phyloP scores from a whole-genome alignment of 2,329 filamentous ascomycete genomes.

The Podosphaera fusca region DNA sequence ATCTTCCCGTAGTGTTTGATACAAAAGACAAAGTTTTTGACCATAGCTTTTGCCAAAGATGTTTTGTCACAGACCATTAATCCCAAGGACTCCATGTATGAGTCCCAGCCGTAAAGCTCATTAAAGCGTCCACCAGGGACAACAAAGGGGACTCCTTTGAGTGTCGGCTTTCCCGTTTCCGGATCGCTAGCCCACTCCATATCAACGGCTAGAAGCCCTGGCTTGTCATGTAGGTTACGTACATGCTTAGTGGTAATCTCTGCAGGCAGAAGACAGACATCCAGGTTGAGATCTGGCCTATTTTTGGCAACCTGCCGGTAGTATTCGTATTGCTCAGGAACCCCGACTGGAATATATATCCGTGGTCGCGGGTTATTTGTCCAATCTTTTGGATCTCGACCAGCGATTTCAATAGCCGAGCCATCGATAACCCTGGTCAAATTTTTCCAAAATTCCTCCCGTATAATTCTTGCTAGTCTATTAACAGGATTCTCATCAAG shows the following conservation, averaged over 20 bases:
- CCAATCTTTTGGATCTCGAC: conserved; percentile 86
- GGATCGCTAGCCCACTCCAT: conserved; percentile 57
- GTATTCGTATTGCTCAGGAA: conserved; percentile 73
- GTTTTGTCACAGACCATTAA: conserved; percentile 67
- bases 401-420: conserved; percentile 66
- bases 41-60: conserved; percentile 81
- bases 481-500: conserved; percentile 90
- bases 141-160: conserved; percentile 77
- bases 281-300: conserved; percentile 62
- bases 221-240: conserved; percentile 62
- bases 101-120: conserved; percentile 96
- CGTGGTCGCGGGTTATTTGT: conserved; percentile 70
- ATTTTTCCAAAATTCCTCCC: conserved; percentile 78
- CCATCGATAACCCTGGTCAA: conserved; percentile 78
- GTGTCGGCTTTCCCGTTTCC: conserved; percentile 41
- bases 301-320: conserved; percentile 61
- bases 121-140: conserved; percentile 95
- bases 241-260: conserved; percentile 64
- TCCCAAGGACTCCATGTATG: conserved; percentile 91
- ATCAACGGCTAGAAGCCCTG: conserved; percentile 70
- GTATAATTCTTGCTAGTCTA: conserved; percentile 65
- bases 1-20: conserved; percentile 98
- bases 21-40: conserved; percentile 90
- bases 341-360: conserved; percentile 71
- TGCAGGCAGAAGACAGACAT: conserved; percentile 59